phyloP scores from a whole-genome alignment of 805 yeast genomes.

The Lipomyces mesembrius region DNA sequence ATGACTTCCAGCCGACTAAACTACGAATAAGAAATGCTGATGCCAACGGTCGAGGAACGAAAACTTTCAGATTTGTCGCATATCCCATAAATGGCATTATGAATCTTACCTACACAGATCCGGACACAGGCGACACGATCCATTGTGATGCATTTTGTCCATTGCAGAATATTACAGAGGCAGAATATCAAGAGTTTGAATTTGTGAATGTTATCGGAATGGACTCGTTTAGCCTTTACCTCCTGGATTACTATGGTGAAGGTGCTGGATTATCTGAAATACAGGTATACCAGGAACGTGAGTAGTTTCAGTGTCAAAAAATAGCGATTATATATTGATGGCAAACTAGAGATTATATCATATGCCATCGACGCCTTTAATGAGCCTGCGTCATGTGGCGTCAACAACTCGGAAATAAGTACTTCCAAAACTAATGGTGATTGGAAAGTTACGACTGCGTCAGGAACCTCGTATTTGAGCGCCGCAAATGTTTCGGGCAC shows the following conservation, averaged over 20 bases:
- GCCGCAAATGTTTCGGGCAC: slow-evolving; percentile 41
- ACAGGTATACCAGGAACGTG: slow-evolving; percentile 65
- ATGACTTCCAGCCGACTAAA: slow-evolving; percentile 66
- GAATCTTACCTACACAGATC: slow-evolving; percentile 87
- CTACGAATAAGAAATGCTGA: slow-evolving; percentile 65
- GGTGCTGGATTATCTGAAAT: slow-evolving; percentile 74
- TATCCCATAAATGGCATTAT: slow-evolving; percentile 84
- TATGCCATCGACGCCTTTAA: slow-evolving; percentile 80
- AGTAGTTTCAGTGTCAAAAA: slow-evolving; percentile 1
- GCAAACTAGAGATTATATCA: slow-evolving; percentile 49
- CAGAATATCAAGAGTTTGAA: slow-evolving; percentile 76
- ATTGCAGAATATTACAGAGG: slow-evolving; percentile 49
- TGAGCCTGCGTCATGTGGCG: slow-evolving; percentile 61
- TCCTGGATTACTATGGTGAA: slow-evolving; percentile 69
- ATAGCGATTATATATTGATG: neutral
- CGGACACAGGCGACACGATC: slow-evolving; percentile 58
- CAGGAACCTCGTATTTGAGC: slow-evolving; percentile 44
- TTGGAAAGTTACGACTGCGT: slow-evolving; percentile 41
- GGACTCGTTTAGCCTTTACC: slow-evolving; percentile 62
- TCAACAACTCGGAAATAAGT: slow-evolving; percentile 44
- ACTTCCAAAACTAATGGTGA: slow-evolving; percentile 41
- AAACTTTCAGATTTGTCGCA: slow-evolving; percentile 72
- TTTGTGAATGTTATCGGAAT: slow-evolving; percentile 72
- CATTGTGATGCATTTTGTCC: slow-evolving; percentile 93
- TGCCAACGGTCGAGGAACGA: slow-evolving; percentile 53